Evolutionary conservation across 768 basidiomycete species (phyloP).

Genomic region (Boletus vermiculosoides): DNA sequence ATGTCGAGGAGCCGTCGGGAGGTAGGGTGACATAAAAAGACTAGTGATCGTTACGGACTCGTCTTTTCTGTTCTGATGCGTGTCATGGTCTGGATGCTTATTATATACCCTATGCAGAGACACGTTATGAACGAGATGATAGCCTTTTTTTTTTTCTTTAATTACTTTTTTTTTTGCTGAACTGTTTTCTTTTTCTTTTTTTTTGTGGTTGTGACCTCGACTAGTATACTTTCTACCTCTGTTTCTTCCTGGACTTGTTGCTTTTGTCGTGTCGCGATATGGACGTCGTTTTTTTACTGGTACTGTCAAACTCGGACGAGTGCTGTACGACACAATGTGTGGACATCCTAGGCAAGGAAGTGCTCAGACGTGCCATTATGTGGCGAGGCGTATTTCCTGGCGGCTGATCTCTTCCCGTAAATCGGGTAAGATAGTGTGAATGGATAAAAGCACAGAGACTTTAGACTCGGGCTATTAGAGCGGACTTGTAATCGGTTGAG

Average conservation of each 20-base stretch:
- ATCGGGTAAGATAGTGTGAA: too few species aligned
- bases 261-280: constrained; percentile 2
- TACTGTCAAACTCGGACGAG: background rate
- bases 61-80: background rate
- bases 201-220: background rate
- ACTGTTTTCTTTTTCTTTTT: background rate
- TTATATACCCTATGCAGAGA: constrained; percentile 20
- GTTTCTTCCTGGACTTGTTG: background rate
- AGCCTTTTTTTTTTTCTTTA: background rate
- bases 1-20: background rate
- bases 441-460: too few species aligned
- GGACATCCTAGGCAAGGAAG: too few species aligned
- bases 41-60: background rate
- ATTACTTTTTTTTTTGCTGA: background rate
- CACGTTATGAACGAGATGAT: constrained; percentile 1
- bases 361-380: too few species aligned
- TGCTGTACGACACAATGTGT: background rate
- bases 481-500: too few species aligned
- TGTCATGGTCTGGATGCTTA: constrained; percentile 4
- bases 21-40: background rate
- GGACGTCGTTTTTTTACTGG: background rate
- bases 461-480: too few species aligned
- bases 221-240: background rate
- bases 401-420: too few species aligned
- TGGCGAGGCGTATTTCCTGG: too few species aligned